Evolutionary conservation across 2,329 filamentous ascomycete genomes (phyloP), one percentile per base, ranked within the genome.

Genomic region (Macrophomina phaseolina): DNA sequence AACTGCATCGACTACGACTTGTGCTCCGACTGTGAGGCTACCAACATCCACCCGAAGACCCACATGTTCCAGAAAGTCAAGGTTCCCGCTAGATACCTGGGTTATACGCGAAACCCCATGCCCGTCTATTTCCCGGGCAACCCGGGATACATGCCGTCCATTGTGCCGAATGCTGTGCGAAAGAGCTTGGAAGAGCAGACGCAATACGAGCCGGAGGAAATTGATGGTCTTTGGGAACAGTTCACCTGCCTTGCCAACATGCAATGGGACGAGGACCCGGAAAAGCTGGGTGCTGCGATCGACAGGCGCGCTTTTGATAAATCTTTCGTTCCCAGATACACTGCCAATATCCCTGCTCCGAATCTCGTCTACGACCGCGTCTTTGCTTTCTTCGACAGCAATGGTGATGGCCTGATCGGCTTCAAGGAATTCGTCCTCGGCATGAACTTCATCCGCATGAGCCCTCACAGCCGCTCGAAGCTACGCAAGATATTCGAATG

Each of bases 41-140:
- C 91, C 5, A 87, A 87, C 28, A 80, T 90, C 1, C 94, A 97
- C 75, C 89, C 87, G 74, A 96, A 94, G 77, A 97, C 93, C 1
- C 95, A 99, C 78, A 87, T 98, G 53, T 98, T 99, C 80, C 97
- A 96, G 84, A 98, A 98, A 78, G 91, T 99, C 74, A 90, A 90
- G 65, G 90, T 98, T 11, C 95, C 95, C 1, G 91, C 93, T 0
- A 93, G 94, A 0, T 91, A 93, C 36, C 89, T 97, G 66, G 91
- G 91, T 3, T 84, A 87, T 53, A 90, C 91, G 1, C 88, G 92
- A 62, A 90, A 94, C 76, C 91, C 90, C 74, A 90, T 93, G 72
- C 90, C 91, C 6, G 88, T 93, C 1, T 95, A 91, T 88, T 97
- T 97, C 76, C 91, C 93, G 1, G 94, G 94, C 51, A 92, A 96